These are phyloP conservation scores for Sungouiella thailandica DNA, from an alignment of 805 yeast species.

Conservation along the genomic window DNA sequence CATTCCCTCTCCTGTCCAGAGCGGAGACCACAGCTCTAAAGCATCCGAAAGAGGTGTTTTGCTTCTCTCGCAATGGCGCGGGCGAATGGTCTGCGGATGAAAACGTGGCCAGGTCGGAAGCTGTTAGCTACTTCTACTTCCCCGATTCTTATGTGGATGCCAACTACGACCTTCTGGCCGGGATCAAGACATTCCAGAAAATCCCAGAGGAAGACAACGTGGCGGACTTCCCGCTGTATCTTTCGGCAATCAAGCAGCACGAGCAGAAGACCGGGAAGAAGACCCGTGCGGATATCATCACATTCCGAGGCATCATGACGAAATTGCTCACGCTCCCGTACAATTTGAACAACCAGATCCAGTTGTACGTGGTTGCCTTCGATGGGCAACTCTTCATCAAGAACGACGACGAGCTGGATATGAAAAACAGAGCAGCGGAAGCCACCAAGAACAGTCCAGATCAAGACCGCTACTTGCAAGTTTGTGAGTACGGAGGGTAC, in stretches of 20 bases:
- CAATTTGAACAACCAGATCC: constrained; percentile 49
- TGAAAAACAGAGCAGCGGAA: constrained; percentile 21
- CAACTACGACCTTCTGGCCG: constrained; percentile 57
- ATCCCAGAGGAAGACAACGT: constrained; percentile 50
- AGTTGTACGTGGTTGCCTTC: constrained; percentile 51
- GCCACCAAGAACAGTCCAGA: constrained; percentile 8
- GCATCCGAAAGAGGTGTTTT: constrained; percentile 80
- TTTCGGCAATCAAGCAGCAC: constrained; percentile 48
- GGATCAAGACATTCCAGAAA: constrained; percentile 53
- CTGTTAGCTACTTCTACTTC: constrained; percentile 68
- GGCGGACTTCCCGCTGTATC: constrained; percentile 53
- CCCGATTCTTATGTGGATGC: constrained; percentile 68
- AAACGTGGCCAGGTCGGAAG: constrained; percentile 43
- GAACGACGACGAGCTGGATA: constrained; percentile 39
- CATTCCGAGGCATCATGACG: constrained; percentile 84
- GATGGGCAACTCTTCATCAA: constrained; percentile 73
- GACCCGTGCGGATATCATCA: constrained; percentile 59
- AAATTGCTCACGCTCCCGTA: constrained; percentile 66
- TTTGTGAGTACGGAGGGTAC: constrained; percentile 63
- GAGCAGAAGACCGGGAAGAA: constrained; percentile 49
- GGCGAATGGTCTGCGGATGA: constrained; percentile 39
- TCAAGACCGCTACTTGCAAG: constrained; percentile 27
- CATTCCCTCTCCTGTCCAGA: constrained; percentile 43
- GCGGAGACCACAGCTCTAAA: constrained; percentile 65
- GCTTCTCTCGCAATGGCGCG: constrained; percentile 58